Conservation (phyloP, 2,329 filamentous ascomycete species). For the Graphium sp. region DNA sequence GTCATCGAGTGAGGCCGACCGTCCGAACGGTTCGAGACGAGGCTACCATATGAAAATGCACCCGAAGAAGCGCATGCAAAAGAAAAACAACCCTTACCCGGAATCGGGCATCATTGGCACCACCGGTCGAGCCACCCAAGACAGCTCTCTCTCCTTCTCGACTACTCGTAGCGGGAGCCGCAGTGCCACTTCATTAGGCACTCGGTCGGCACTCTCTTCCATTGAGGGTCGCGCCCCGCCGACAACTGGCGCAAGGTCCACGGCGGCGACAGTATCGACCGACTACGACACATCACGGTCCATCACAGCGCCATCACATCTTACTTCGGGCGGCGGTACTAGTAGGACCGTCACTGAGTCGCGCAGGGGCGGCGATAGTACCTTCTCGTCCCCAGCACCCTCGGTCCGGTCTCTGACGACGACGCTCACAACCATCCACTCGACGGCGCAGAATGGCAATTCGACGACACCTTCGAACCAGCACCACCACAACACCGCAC, state of each 20-base stretch:
- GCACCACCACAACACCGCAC: conserved; percentile 16
- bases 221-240: conserved; percentile 38
- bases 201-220: conserved; percentile 42
- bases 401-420: conserved; percentile 69
- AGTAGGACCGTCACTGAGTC: conserved; percentile 40
- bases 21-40: conserved; percentile 4
- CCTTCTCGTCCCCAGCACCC: conserved; percentile 68
- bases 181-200: conserved; percentile 34
- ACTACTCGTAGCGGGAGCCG: conserved; percentile 40
- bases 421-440: conserved; percentile 74
- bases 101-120: conserved; percentile 46
- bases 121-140: conserved; percentile 10
- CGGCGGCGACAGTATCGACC: conserved; percentile 68
- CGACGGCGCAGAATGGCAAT: conserved; percentile 40
- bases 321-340: conserved; percentile 54
- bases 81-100: conserved; percentile 84
- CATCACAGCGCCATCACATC: conserved; percentile 59
- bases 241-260: conserved; percentile 52
- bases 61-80: conserved; percentile 26
- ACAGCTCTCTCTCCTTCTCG: conserved; percentile 36
- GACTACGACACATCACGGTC: conserved; percentile 63
- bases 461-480: conserved; percentile 17
- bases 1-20: conserved; percentile 1
- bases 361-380: conserved; percentile 55
- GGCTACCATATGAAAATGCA: conserved; percentile 6